phyloP scores from a whole-genome alignment of 2,329 filamentous ascomycete species.

The Penicillium sp. region DNA sequence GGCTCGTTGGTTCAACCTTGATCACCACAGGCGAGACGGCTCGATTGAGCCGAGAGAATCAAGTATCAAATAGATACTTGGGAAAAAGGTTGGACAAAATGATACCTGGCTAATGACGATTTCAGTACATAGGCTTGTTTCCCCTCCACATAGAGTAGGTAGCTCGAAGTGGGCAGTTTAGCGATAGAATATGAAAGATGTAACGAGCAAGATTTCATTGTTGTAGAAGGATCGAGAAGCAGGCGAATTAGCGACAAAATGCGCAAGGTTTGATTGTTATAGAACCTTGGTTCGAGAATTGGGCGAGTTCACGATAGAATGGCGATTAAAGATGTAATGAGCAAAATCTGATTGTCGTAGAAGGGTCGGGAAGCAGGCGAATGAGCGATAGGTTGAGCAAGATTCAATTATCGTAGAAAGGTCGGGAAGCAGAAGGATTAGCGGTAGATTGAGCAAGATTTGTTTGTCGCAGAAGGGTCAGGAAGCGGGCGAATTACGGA shows the following conservation, averaged over 20 bases:
- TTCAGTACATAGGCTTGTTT: conserved; percentile 13
- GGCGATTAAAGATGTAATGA: background rate
- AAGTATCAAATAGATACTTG: conserved; percentile 3
- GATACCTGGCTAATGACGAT: conserved; percentile 9
- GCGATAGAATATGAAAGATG: conserved; percentile 11
- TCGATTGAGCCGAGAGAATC: conserved; percentile 4
- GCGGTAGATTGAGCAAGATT: too few species aligned
- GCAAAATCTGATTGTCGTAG: too few species aligned
- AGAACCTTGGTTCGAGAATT: too few species aligned
- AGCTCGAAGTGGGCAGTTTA: conserved; percentile 3
- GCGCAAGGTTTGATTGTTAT: too few species aligned
- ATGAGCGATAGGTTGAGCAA: too few species aligned
- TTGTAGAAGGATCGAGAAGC: background rate
- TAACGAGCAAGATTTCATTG: background rate
- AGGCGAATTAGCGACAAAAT: background rate
- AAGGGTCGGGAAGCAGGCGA: too few species aligned
- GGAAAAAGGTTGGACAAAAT: conserved; percentile 3
- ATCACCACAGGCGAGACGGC: conserved; percentile 9
- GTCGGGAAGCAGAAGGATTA: too few species aligned
- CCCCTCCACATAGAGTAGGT: background rate
- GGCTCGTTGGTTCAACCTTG: conserved; percentile 19
- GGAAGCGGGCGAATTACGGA: too few species aligned
- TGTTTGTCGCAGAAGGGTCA: too few species aligned
- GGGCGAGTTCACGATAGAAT: background rate
- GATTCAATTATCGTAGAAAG: too few species aligned